These are phyloP conservation scores for Fagus crenata DNA, from an alignment of 306 rosid species.

Conservation along the genomic window DNA sequence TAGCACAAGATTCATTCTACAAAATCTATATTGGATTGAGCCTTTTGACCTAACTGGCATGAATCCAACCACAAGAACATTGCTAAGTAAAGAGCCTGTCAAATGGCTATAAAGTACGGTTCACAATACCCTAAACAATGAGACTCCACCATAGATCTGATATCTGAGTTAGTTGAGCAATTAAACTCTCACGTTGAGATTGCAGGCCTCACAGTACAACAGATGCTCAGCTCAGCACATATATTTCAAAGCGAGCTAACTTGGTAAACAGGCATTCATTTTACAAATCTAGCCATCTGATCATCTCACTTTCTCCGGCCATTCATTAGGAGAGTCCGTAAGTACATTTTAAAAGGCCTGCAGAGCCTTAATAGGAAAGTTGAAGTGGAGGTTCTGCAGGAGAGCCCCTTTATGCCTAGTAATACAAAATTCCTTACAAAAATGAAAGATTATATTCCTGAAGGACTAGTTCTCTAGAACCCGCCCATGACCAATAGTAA, in stretches of 20 bases:
- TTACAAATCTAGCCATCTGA: background rate
- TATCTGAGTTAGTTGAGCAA: too few relatives aligned
- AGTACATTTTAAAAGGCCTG: background rate
- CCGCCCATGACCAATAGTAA: background rate
- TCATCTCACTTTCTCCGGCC: background rate
- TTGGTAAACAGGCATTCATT: background rate
- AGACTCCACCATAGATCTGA: too few relatives aligned
- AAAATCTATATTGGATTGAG: background rate
- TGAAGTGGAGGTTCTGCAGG: background rate
- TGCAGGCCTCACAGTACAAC: background rate
- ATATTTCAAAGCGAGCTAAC: background rate
- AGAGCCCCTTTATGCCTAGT: background rate
- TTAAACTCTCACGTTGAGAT: background rate
- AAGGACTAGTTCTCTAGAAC: background rate
- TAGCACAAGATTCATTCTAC: background rate
- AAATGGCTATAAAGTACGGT: background rate
- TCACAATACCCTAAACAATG: background rate
- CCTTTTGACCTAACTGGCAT: background rate
- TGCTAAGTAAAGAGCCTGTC: background rate
- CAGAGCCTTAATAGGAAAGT: background rate
- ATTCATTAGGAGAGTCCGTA: background rate
- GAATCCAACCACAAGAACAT: background rate
- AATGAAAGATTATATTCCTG: conserved; percentile 1
- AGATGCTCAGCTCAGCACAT: too few relatives aligned
- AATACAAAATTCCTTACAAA: background rate